These are phyloP conservation scores for Aspergillus thermomutatus DNA, from an alignment of 2,329 filamentous ascomycete genomes.

Conservation along the genomic window DNA sequence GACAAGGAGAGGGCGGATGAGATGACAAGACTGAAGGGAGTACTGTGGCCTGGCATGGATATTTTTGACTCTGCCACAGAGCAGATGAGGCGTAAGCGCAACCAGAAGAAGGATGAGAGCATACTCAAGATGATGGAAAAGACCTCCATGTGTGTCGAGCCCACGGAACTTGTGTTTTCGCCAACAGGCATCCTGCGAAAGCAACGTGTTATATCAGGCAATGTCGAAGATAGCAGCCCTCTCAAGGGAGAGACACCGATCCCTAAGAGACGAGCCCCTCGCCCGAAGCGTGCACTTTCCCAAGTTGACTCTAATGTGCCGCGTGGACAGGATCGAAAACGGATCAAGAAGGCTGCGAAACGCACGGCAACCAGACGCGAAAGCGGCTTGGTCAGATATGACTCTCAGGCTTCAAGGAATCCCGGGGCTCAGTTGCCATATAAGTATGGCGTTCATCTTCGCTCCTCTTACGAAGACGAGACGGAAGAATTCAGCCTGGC, in stretches of 20 bases:
- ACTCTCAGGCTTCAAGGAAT: slow-evolving; percentile 19
- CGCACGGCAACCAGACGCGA: slow-evolving; percentile 7
- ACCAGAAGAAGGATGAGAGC: slow-evolving; percentile 50
- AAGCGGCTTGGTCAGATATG: slow-evolving; percentile 11
- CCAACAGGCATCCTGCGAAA: slow-evolving; percentile 42
- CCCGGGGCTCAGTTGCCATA: slow-evolving; percentile 16
- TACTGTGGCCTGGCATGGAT: slow-evolving; percentile 51
- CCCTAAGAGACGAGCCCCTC: slow-evolving; percentile 32
- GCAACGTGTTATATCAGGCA: slow-evolving; percentile 46
- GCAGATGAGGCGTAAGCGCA: slow-evolving; percentile 48
- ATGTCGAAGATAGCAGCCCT: slow-evolving; percentile 46
- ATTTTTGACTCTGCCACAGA: slow-evolving; percentile 51
- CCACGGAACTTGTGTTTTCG: slow-evolving; percentile 47
- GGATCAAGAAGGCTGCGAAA: slow-evolving; percentile 15
- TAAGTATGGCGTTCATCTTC: slow-evolving; percentile 16
- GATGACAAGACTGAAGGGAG: slow-evolving; percentile 44
- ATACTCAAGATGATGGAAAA: slow-evolving; percentile 46
- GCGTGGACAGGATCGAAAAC: slow-evolving; percentile 25
- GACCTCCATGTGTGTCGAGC: slow-evolving; percentile 43
- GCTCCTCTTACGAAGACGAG: slow-evolving; percentile 20
- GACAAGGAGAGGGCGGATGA: slow-evolving; percentile 36
- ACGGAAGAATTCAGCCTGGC: slow-evolving; percentile 35
- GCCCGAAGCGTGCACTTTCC: slow-evolving; percentile 31
- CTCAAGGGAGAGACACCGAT: slow-evolving; percentile 45
- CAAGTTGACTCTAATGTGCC: slow-evolving; percentile 32